These are phyloP conservation scores for Diplotaxis tenuifolia DNA, from an alignment of 345 rosid genomes.

Conservation along the genomic window DNA sequence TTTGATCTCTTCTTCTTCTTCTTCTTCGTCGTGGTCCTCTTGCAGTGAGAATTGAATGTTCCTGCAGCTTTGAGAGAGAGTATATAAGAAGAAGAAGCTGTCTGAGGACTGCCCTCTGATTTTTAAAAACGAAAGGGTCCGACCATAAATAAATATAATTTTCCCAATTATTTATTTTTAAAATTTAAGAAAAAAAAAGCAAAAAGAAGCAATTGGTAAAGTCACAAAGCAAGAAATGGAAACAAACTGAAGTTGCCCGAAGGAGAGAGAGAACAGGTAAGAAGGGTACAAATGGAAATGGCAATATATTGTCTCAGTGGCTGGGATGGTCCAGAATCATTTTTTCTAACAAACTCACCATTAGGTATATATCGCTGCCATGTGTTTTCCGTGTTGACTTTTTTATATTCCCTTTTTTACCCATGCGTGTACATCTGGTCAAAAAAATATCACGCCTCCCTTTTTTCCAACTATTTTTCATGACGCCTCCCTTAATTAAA, in stretches of 20 bases:
- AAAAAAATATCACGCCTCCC: no score
- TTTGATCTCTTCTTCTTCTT: no score
- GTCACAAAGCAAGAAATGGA: background rate
- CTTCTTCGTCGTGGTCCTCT: no score
- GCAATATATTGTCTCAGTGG: background rate
- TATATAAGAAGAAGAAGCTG: background rate
- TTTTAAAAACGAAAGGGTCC: background rate
- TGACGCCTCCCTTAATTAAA: no score
- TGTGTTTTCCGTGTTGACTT: slow-evolving; percentile 9
- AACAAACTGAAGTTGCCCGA: slow-evolving; percentile 20
- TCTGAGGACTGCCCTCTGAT: slow-evolving; percentile 25
- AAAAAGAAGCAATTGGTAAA: background rate
- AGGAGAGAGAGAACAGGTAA: slow-evolving; percentile 20
- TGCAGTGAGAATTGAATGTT: slow-evolving; percentile 10
- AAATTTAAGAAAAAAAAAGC: background rate
- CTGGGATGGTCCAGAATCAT: background rate
- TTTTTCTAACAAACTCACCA: slow-evolving; percentile 7
- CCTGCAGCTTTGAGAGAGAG: background rate
- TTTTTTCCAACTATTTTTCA: no score
- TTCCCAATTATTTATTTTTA: no score
- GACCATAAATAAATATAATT: background rate
- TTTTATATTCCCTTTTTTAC: no score
- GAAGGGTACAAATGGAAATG: slow-evolving; percentile 16
- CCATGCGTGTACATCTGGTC: no score
- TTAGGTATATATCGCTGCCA: background rate